Evolutionary conservation across 2,329 filamentous ascomycete species (phyloP), one percentile per base, ranked within the genome.

Genomic region (Colletotrichum filicis): DNA sequence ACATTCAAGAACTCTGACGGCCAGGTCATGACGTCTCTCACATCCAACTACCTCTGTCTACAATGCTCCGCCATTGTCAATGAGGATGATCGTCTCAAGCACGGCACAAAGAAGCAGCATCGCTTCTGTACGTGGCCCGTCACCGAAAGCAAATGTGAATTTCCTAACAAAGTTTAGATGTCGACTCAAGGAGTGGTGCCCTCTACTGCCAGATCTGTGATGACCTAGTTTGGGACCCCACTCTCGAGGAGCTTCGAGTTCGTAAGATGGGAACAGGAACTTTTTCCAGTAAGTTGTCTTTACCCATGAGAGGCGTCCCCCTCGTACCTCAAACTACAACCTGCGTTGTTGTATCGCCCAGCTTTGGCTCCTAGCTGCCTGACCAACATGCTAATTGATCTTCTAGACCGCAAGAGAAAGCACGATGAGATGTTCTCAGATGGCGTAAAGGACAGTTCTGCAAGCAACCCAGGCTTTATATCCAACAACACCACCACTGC

Each of bases 181-280:
- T 95, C 52, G 94, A 97, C 79, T 96, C 94, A 28, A 87, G 91
- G 71, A 92, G 89, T 76, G 94, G 94, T 52, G 88, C 91, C 62
- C 84, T 97, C 7, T 96, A 93, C 82, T 97, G 94, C 81, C 92
- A 95, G 76, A 92, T 94, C 79, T 97, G 94, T 79, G 90, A 93
- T 79, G 94, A 97, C 80, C 91, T 94, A 75, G 92, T 97, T 37
- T 96, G 94, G 87, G 94, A 97, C 77, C 93, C 93, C 6, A 93
- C 92, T 6, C 85, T 97, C 5, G 94, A 97, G 79, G 92, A 93
- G 65, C 88, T 95, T 68, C 89, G 94, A 73, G 83, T 94, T 55
- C 88, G 91, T 69, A 94, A 94, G 81, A 89, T 92, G 76, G 91
- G 90, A 11, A 92, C 90, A 2, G 90, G 91, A 53, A 89, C 89